Conservation (phyloP, 176 grass and related monocot species). For the Juncus effusus region DNA sequence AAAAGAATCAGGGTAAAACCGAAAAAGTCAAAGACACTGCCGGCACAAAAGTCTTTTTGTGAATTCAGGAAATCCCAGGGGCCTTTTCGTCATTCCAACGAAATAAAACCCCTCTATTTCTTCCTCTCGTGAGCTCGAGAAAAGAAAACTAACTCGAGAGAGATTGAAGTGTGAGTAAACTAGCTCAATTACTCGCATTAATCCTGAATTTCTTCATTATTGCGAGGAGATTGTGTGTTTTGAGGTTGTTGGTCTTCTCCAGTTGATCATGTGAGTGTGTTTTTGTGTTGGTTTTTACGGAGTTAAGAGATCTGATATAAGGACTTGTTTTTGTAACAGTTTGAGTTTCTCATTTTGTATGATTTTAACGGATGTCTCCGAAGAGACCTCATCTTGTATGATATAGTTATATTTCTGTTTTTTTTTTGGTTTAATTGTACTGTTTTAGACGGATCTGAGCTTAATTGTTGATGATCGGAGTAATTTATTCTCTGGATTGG, state of each 20-base stretch:
- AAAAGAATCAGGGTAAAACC: slow-evolving; percentile 8
- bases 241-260: background rate
- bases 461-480: slow-evolving; percentile 4
- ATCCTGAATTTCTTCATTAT: too few relatives aligned
- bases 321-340: too few relatives aligned
- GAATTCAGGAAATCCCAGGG: background rate
- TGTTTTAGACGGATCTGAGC: background rate
- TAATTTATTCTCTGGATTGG: background rate
- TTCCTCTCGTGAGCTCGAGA: slow-evolving; percentile 30
- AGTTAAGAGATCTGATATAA: slow-evolving; percentile 21
- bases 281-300: background rate
- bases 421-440: background rate
- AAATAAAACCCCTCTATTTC: slow-evolving; percentile 14
- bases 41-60: slow-evolving; percentile 7
- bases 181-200: slow-evolving; percentile 14
- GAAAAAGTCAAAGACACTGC: slow-evolving; percentile 20
- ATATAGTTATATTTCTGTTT: background rate
- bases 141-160: background rate
- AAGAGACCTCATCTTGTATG: background rate
- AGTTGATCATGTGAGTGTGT: background rate
- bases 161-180: background rate
- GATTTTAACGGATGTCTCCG: background rate
- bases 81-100: slow-evolving; percentile 3
- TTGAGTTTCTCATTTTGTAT: too few relatives aligned
- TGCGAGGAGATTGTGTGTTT: background rate